Percentiles rank a stretch among this genome's conserved stretches.
Evolutionary conservation across 192 early-diverging fungal species (phyloP).

Genomic region (Rhizophagus clarus): DNA sequence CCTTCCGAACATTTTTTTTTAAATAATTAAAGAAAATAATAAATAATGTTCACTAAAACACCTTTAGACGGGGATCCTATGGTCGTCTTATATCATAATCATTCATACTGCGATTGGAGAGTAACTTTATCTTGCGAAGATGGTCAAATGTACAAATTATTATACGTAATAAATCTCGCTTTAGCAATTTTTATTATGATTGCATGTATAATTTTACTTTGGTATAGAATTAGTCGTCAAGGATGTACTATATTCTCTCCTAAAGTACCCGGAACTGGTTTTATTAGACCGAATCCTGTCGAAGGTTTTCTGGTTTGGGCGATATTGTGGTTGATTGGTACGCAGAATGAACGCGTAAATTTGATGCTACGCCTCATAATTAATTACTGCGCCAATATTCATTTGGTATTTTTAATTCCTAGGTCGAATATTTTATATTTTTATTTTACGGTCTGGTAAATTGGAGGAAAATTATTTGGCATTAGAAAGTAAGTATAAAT

Average conservation of each 20-base stretch:
- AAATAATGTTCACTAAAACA: too few relatives aligned
- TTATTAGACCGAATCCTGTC: constrained; percentile 19
- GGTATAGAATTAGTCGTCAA: neutral
- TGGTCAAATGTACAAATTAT: neutral
- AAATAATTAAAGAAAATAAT: too few relatives aligned
- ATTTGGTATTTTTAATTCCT: neutral
- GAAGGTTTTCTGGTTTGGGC: constrained; percentile 7
- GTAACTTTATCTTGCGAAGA: neutral
- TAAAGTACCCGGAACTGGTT: constrained; percentile 8
- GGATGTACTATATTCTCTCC: constrained; percentile 1
- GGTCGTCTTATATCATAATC: neutral
- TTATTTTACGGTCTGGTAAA: neutral
- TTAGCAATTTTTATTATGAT: neutral
- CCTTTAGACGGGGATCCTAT: neutral
- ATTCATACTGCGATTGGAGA: constrained; percentile 21
- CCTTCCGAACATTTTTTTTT: too few relatives aligned
- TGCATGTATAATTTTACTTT: neutral
- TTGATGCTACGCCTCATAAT: neutral
- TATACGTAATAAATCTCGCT: neutral
- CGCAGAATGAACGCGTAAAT: neutral
- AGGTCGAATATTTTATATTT: neutral
- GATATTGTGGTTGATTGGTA: constrained; percentile 6
- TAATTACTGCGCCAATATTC: neutral
- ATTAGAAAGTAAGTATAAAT: neutral
- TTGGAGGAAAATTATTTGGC: neutral